Evolutionary conservation across 2,329 filamentous ascomycete genomes (phyloP).

Genomic region (Ilyonectria sp.): DNA sequence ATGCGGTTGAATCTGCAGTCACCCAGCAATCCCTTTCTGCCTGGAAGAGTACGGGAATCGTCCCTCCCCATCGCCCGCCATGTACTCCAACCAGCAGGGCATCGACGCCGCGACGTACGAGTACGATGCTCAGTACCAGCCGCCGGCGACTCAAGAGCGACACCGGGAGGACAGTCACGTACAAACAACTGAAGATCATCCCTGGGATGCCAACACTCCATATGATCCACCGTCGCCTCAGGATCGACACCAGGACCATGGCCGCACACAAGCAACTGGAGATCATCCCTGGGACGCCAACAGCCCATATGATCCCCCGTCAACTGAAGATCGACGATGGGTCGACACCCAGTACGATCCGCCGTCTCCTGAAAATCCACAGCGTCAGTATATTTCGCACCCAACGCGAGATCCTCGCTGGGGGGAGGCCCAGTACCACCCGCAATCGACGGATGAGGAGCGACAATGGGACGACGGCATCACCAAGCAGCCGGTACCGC

Average conservation of each 20-base stretch:
- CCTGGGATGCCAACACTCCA: background rate
- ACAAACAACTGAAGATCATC: slow-evolving; percentile 2
- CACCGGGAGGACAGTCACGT: slow-evolving; percentile 35
- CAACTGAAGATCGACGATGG: background rate
- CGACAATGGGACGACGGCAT: slow-evolving; percentile 37
- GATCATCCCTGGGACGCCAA: slow-evolving; percentile 1
- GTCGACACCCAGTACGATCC: background rate
- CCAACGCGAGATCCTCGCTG: background rate
- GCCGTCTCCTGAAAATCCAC: background rate
- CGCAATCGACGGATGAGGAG: slow-evolving; percentile 42
- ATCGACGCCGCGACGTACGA: slow-evolving; percentile 29
- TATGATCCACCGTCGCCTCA: background rate
- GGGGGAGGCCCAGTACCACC: slow-evolving; percentile 3
- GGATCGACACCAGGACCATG: slow-evolving; percentile 31
- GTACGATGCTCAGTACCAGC: slow-evolving; percentile 42
- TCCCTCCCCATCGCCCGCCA: slow-evolving; percentile 17
- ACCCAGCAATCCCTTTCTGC: slow-evolving; percentile 11
- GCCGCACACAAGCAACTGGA: slow-evolving; percentile 16
- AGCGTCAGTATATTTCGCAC: background rate
- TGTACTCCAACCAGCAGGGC: slow-evolving; percentile 41
- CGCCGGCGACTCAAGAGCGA: slow-evolving; percentile 41
- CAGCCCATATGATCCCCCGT: background rate
- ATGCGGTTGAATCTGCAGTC: background rate
- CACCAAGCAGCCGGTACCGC: slow-evolving; percentile 31
- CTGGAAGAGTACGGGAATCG: slow-evolving; percentile 27